Base-by-base conservation (phyloP, 768 basidiomycete species). In the Floccularia luteovirens region DNA sequence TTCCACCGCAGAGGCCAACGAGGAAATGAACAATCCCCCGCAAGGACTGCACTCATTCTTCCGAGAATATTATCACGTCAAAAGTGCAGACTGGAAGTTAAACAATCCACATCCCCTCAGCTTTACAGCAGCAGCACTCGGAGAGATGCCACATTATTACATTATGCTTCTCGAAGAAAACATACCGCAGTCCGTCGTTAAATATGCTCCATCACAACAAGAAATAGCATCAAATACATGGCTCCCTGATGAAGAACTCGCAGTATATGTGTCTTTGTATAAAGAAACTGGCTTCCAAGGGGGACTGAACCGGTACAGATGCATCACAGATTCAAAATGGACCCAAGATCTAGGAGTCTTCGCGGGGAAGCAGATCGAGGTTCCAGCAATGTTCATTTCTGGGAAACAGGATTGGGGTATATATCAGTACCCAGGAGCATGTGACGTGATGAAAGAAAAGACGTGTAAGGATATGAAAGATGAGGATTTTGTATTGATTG, bases 371-470 rank as follows among this genome's bases (percentile, higher is more conserved):
- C 60, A 50, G 38, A 65, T 79, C 5, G 56, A 63, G 22, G 60
- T 77, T 3, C 75, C 78, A 13, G 72, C 73, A 1, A 74, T 75
- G 64, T 82, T 75, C 51, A 46, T 83, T 8, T 58, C 71, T 1
- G 79, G 79, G 1, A 58, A 52, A 37, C 59, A 65, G 43, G 80
- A 81, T 52, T 81, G 79, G 79, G 77, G 78, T 0, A 62, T 67
- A n/a, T 75, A 69, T 47, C 78, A 79, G 54, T 41, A 42, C 0
- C 78, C 75, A 2, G 73, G 73, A 0, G 69, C 63, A 1, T 52
- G 59, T 23, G 67, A 72, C 27, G 57, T 56, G 51, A 74, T 78
- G 78, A 58, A 49, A 16, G 50, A 50, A 17, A 53, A 53, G 24
- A 46, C 52, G 2, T 68, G 61, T 46, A 28, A 24, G 32, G 48